Evolutionary conservation across 371 early-diverging fungal genomes (phyloP), one percentile per base, ranked within the genome.

Genomic region (Mortierella sp.): DNA sequence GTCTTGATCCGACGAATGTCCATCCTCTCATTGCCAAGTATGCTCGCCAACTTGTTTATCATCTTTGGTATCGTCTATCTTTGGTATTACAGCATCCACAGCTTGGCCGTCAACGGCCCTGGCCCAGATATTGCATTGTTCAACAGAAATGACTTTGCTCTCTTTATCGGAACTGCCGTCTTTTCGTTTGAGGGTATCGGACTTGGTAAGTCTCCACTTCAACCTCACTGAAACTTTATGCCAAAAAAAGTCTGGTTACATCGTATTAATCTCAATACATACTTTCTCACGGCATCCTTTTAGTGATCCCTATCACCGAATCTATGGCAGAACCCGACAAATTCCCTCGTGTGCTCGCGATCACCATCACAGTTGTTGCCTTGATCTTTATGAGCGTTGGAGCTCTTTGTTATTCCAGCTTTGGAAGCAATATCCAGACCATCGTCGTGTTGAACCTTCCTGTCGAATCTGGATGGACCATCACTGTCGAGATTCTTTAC

Each of bases 121-220:
- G 88, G 87, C 1, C 87, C 88, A 32, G 74, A 84, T 55, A 84
- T 89, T 57, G 76, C 78, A 1, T 77, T 85, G 65, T 84, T 93
- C 72, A 93, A 94, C 79, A 61, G 74, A 19, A 75, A 86, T 33
- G 83, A 86, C 41, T 92, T 94, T 77, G 87, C 91, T 6, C 84
- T 95, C 22, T 92, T 92, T 82, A 88, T 94, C 67, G 94, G 94
- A 24, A 94, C 94, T 8, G 91, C 94, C 33, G 87, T 92, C 57
- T 95, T 92, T 82, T 90, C 93, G 0, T 95, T 93, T 75, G 95
- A 95, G 78, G 94, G 95, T 40, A 91, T 94, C 70, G 92, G 94
- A 47, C 70, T 94, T 28, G 87, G 87, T 86, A 85, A 69, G 84
- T 71, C 13, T n/a, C 73, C 93, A 53, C 21, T 13, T 3, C 55